These are phyloP conservation scores for Capsicum chinense DNA, from an alignment of 257 asterid species.

Conservation along the genomic window DNA sequence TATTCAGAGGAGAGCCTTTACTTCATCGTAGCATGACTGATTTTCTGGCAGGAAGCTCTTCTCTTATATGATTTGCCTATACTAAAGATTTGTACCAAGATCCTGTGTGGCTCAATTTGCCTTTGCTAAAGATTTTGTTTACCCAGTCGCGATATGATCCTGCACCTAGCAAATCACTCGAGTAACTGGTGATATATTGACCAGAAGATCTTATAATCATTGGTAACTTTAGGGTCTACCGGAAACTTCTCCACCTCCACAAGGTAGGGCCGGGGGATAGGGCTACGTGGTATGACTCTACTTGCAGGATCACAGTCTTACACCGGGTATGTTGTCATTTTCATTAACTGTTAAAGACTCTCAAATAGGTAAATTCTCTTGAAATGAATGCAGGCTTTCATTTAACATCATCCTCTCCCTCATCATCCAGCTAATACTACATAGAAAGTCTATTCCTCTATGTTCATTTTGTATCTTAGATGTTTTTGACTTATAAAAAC, in stretches of 20 bases:
- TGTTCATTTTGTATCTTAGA: slow-evolving; percentile 53
- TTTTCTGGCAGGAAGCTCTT: too few relatives aligned
- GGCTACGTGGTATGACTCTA: too few relatives aligned
- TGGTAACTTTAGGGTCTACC: too few relatives aligned
- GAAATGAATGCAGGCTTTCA: not conserved
- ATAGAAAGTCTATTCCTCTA: slow-evolving; percentile 58
- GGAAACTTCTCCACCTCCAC: too few relatives aligned
- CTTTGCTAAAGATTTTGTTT: not conserved
- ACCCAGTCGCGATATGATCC: not conserved
- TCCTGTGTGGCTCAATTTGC: not conserved
- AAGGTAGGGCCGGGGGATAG: too few relatives aligned
- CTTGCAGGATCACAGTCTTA: too few relatives aligned
- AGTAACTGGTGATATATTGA: not conserved
- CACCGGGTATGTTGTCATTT: too few relatives aligned
- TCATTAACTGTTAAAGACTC: not conserved
- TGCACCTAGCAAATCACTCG: not conserved
- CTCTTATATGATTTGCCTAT: too few relatives aligned
- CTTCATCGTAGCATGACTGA: not conserved
- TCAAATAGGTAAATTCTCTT: not conserved
- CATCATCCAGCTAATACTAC: slow-evolving; percentile 60
- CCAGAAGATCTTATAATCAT: not conserved
- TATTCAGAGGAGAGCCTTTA: not conserved
- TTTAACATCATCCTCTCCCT: not conserved
- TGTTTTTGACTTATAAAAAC: not conserved
- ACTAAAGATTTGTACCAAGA: too few relatives aligned